Evolutionary conservation across 495 filamentous ascomycete genomes (phyloP).

Genomic region (Aspergillus incahuasiensis): DNA sequence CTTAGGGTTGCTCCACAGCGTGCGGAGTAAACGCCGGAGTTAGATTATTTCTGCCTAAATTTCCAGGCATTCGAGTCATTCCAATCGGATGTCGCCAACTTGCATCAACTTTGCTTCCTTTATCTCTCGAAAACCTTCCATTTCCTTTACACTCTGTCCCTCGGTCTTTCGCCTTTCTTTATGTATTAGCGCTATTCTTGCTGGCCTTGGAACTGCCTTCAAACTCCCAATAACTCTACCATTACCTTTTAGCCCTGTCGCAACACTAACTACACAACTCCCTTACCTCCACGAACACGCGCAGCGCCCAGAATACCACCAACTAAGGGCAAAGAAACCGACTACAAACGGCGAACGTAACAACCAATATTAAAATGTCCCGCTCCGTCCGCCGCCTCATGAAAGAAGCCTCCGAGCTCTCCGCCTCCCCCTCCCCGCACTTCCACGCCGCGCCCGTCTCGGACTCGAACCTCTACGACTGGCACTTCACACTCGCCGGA

Average conservation of each 20-base stretch:
- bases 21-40: background rate
- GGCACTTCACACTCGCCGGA: slow-evolving; percentile 97
- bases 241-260: background rate
- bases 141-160: background rate
- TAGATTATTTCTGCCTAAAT: slow-evolving; percentile 11
- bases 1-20: background rate
- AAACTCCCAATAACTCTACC: background rate
- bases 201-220: background rate
- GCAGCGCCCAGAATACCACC: background rate
- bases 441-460: slow-evolving; percentile 72
- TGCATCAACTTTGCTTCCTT: background rate
- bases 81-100: background rate
- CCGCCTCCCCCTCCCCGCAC: slow-evolving; percentile 69
- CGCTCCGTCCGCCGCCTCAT: slow-evolving; percentile 50
- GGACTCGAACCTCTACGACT: slow-evolving; percentile 90
- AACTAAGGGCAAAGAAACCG: background rate
- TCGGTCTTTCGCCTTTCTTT: background rate
- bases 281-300: background rate
- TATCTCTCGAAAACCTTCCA: background rate
- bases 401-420: slow-evolving; percentile 82
- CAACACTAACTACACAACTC: background rate
- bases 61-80: background rate
- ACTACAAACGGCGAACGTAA: background rate
- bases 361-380: slow-evolving; percentile 26
- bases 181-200: slow-evolving; percentile 1